Evolutionary conservation across 805 yeast species (phyloP), one percentile per base, ranked within the genome.

Genomic region (Spencermartinsiella europaea): DNA sequence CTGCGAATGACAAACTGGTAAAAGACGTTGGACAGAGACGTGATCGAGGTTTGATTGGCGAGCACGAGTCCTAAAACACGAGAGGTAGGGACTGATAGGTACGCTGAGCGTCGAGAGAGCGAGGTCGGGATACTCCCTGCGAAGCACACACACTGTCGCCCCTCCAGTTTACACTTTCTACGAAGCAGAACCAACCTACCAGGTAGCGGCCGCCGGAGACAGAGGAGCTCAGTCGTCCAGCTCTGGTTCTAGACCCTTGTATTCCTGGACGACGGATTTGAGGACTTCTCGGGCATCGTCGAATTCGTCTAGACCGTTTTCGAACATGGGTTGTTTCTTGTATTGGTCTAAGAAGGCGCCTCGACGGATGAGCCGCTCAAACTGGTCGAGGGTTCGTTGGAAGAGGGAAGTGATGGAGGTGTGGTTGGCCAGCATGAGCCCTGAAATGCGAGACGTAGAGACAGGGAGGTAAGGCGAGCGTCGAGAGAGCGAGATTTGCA

Each of bases 281-380:
- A 91, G 85, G 47, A 85, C 88, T 51, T 81, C 75, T 57, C 89
- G 81, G 22, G 84, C 69, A 57, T 85, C 74, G 42, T 87, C 95
- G 61, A 93, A 91, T 21, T 96, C 98, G 3, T 63, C 69, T n/a
- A 67, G 50, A 5, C 61, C 58, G 28, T 70, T 60, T 17, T 63
- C 65, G 53, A 71, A 71, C 70, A 67, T 66, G 3, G 70, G 68
- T 50, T 64, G 62, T 49, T 71, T 71, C 54, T 66, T 75, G 68
- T 87, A 93, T 45, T 82, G 82, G 51, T 85, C 89, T 44, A 91
- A 67, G 60, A 90, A 93, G 0, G 98, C 98, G 39, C 80, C 80
- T 48, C 95, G 75, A 39, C 78, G 77, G 57, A 85, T 85, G 45
- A 93, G 74, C 40, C 80, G 76, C 56, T 91, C 96, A 63, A 82